Conservation (phyloP, 176 grass and related monocot genomes). For the Ananas comosus region DNA sequence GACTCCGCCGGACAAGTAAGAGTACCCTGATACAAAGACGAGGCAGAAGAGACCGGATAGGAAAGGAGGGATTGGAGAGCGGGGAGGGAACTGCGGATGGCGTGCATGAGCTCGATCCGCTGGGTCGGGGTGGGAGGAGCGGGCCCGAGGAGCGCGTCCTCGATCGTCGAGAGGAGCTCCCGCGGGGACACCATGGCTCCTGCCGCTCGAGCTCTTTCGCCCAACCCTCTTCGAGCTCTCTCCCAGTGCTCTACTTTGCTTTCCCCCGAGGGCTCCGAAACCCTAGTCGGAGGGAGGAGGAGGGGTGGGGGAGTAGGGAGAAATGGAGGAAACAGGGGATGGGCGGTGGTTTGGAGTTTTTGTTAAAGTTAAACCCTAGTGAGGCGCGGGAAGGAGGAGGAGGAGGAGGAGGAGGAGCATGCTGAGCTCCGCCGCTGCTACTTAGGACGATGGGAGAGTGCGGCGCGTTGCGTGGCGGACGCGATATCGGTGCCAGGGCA, state of each 20-base stretch:
- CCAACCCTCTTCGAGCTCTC: too few species aligned
- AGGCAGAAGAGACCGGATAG: slow-evolving; percentile 35
- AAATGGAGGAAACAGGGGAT: too few species aligned
- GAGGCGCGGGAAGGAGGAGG: too few species aligned
- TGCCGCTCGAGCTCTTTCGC: too few species aligned
- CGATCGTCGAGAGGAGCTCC: slow-evolving; percentile 54
- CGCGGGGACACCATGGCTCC: slow-evolving; percentile 33
- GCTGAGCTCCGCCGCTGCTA: too few species aligned
- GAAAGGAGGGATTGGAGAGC: slow-evolving; percentile 59
- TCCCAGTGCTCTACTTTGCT: slow-evolving; percentile 5
- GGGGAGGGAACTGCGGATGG: slow-evolving; percentile 58
- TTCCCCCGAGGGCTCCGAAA: slow-evolving; percentile 26
- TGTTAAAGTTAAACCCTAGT: too few species aligned
- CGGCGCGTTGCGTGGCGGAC: too few species aligned
- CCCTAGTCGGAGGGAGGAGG: slow-evolving; percentile 14
- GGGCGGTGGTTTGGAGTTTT: too few species aligned
- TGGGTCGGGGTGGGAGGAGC: slow-evolving; percentile 58
- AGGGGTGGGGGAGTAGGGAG: too few species aligned
- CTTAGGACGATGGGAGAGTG: too few species aligned
- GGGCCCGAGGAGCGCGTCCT: slow-evolving; percentile 65
- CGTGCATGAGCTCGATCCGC: slow-evolving; percentile 79
- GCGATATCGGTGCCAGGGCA: too few species aligned
- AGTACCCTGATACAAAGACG: background rate
- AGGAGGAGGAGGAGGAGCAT: too few species aligned
- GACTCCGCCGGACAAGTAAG: slow-evolving; percentile 9